phyloP scores from a whole-genome alignment of 306 rosid species.

The Hippophae tibetana region DNA sequence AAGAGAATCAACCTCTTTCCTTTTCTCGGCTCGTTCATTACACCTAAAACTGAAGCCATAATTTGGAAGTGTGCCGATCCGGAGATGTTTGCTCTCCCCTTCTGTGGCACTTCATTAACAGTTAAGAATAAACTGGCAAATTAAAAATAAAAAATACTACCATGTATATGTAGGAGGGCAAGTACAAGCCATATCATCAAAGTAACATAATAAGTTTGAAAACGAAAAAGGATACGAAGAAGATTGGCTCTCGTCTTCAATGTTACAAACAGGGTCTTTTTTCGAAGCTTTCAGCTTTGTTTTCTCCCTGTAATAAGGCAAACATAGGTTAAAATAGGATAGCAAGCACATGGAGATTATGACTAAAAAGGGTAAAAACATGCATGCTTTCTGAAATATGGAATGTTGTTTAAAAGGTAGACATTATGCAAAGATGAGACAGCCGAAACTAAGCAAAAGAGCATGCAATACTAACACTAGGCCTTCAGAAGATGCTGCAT shows the following conservation, averaged over 20 bases:
- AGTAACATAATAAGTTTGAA: slow-evolving; percentile 3
- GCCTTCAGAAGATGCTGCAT: slow-evolving; percentile 49
- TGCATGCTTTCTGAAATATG: neutral
- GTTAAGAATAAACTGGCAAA: slow-evolving; percentile 40
- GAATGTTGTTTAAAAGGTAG: neutral
- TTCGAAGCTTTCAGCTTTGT: slow-evolving; percentile 29
- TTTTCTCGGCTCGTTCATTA: slow-evolving; percentile 86
- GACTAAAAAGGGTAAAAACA: neutral
- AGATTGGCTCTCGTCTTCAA: slow-evolving; percentile 52
- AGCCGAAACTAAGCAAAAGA: neutral
- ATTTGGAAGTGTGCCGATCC: slow-evolving; percentile 65
- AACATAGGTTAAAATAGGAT: slow-evolving; percentile 14
- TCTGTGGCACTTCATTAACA: slow-evolving; percentile 43
- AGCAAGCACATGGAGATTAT: neutral
- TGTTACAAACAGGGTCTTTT: slow-evolving; percentile 34
- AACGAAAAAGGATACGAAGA: slow-evolving; percentile 65
- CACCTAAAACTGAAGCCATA: slow-evolving; percentile 94
- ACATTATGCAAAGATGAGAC: neutral
- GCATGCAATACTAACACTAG: slow-evolving; percentile 40
- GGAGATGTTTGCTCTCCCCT: slow-evolving; percentile 53
- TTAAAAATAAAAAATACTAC: slow-evolving; percentile 1
- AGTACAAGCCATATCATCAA: slow-evolving; percentile 12
- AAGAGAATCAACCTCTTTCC: slow-evolving; percentile 54
- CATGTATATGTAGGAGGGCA: neutral
- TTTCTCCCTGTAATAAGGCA: slow-evolving; percentile 53